Base-by-base conservation (phyloP, 1,139 yeast genomes). In the Sugiyamaella paludigena region DNA sequence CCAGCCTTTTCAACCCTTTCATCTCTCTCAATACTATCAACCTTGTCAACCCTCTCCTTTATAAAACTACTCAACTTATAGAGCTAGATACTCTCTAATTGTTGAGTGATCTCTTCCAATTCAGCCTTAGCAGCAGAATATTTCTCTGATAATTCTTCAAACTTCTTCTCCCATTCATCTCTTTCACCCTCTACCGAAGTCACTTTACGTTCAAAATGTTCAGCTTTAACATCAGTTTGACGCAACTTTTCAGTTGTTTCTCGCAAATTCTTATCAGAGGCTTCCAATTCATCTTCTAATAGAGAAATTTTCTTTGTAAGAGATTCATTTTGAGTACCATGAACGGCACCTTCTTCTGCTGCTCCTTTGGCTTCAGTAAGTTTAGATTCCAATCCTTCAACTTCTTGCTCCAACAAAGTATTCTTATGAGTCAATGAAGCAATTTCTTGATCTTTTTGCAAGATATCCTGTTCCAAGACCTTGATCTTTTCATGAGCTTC, bases 211-310 rank as follows among this genome's bases (percentile, higher is more conserved):
- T 91, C 97, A 72, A 89, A 81, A 74, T 88, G 96, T 74, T 94
- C 98, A 58, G 95, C 95, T 76, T 89, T 88, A 75, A 94, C 83
- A 67, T 94, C 99, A 54, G 96, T 84, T 70, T 88, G 96, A 72
- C 97, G 88, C 70, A 91, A 80, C 77, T 89, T 88, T 66, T 85
- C 91, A 58, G 96, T 88, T 58, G 97, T 87, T 71, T 87, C 95
- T 74, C 89, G 87, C 77, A 89, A 80, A 76, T 87, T 86, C 69
- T 83, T 81, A 72, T 92, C 98, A 53, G 95, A 86, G 67, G 81
- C 86, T 75, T 92, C 99, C 68, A 92, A 79, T 70, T 91, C 96
- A 59, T 87, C 94, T 74, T 94, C 98, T 71, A 92, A 81, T 64
- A 84, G 83, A 66, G 87, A 87, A 71, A 87, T 85, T 80, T 91